Evolutionary conservation across 129 eudicot species (phyloP), one percentile per base, ranked within the genome.

Genomic region (Calendula officinalis): DNA sequence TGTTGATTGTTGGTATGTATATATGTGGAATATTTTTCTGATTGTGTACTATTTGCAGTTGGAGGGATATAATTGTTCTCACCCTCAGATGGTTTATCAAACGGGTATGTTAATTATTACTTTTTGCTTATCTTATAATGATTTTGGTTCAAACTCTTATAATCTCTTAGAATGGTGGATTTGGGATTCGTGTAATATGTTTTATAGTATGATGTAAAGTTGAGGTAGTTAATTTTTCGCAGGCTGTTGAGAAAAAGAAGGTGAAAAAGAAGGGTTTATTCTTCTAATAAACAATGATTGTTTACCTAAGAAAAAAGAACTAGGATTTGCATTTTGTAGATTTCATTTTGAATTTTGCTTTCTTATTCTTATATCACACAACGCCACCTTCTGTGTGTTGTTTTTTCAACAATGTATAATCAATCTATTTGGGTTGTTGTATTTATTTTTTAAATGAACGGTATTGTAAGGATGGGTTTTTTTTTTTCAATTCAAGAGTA

Each of bases 221-320:
- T 22, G 30, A 22, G 30, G 30, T 22, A 22, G 30, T 22, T 22
- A 22, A 22, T 22, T 22, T 22, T 1, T 12, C 75, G 81, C 84
- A 85, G 92, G 88, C 84, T 60, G 81, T 73, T 64, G 92, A 85
- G 64, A 85, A 81, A 75, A 85, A 79, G 72, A 85, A 84, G 61
- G 81, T 74, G 60, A 85, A 72, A 72, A 85, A 79, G 82, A 81
- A 82, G 74, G 77, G 84, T 55, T 53, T 84, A 46, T 84, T 84
- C 60, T 83, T 84, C 66, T 73, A 63, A 56, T 56, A 27, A 41
- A 8, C 7, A 11, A 17, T 9, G 72, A 11, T 40, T 42, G 64
- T 27, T 11, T 7, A 43, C 53, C 37, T 61, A 42, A 41, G 38
- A 61, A 61, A 22, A 22, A 22, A 22, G 2, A 22, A 41, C 11